Percentiles rank a stretch among this genome's conserved stretches.
Conservation (phyloP, 441 rosid genomes). For the Euphorbia corollata region DNA sequence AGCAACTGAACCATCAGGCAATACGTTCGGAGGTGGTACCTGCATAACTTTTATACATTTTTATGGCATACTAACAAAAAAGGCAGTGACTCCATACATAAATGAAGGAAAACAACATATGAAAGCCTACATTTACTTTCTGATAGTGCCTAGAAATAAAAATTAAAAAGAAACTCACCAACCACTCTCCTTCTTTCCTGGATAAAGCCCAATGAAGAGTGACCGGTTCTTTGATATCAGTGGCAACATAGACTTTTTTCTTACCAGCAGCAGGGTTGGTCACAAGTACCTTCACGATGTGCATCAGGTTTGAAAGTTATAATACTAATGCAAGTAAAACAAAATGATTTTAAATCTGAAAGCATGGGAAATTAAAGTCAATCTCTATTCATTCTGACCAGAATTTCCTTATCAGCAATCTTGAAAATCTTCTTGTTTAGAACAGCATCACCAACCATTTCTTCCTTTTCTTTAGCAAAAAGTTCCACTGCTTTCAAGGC, state of each 20-base stretch:
- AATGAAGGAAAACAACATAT: conserved; percentile 18
- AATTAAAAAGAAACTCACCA: conserved; percentile 49
- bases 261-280: conserved; percentile 52
- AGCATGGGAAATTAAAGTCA: conserved; percentile 11
- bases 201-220: conserved; percentile 96
- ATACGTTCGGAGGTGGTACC: conserved; percentile 62
- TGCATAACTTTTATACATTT: conserved; percentile 38
- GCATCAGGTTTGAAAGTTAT: conserved; percentile 18
- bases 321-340: conserved; percentile 14
- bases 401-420: conserved; percentile 53
- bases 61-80: conserved; percentile 14
- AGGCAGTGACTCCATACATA: conserved; percentile 15
- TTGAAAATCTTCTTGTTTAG: conserved; percentile 61
- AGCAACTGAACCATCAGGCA: conserved; percentile 72
- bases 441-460: conserved; percentile 39
- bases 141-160: conserved; percentile 12
- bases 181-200: conserved; percentile 74
- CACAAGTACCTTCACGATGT: conserved; percentile 57
- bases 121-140: conserved; percentile 14
- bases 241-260: conserved; percentile 58
- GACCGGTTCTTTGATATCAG: conserved; percentile 62
- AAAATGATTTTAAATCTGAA: conserved; percentile 5
- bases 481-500: conserved; percentile 52
- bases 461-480: conserved; percentile 55
- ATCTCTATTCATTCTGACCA: conserved; percentile 49